Evolutionary conservation across 2,329 filamentous ascomycete genomes (phyloP).

Genomic region (Cordyceps cicadae): DNA sequence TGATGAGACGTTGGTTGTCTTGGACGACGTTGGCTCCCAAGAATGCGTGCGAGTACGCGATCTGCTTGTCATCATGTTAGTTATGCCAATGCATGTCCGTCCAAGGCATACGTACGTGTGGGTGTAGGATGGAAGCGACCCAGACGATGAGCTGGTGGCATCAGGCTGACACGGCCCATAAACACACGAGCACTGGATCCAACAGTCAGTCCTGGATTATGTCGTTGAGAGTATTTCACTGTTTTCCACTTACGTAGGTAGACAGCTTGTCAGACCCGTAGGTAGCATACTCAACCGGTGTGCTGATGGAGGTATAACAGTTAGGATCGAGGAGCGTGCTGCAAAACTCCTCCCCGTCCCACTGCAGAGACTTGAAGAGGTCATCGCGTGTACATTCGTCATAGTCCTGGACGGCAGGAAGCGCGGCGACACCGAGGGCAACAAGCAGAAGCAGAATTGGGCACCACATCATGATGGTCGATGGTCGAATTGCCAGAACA

Average conservation of each 20-base stretch:
- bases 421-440: not conserved
- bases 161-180: constrained; percentile 4
- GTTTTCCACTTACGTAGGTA: constrained; percentile 21
- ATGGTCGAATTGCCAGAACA: not conserved
- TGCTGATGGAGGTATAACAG: constrained; percentile 15
- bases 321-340: constrained; percentile 20
- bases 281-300: constrained; percentile 22
- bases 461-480: not conserved
- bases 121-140: not conserved
- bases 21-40: not conserved
- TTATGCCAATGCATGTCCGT: not conserved
- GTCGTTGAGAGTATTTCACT: not conserved
- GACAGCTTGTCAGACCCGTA: constrained; percentile 23
- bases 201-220: not conserved
- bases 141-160: not conserved
- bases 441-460: not conserved
- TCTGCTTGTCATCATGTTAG: not conserved
- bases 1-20: not conserved
- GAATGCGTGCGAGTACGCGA: not conserved
- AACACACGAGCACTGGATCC: constrained; percentile 4
- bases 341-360: constrained; percentile 22
- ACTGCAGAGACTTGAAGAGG: constrained; percentile 23
- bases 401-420: constrained; percentile 15
- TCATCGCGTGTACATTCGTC: constrained; percentile 20
- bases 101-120: not conserved